Base-by-base conservation (phyloP, 345 rosid species). In the Kernera saxatilis region DNA sequence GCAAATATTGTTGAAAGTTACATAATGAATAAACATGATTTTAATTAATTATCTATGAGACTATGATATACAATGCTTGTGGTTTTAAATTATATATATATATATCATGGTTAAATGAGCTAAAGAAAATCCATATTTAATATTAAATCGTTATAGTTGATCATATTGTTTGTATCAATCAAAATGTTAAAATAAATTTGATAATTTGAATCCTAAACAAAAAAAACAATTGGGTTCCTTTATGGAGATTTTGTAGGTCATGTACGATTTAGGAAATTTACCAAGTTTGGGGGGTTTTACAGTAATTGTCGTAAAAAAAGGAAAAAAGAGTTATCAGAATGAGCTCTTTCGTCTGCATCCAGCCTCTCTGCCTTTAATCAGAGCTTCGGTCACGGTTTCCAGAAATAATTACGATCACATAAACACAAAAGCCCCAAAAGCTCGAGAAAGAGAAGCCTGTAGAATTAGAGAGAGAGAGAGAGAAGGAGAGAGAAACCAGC, bases 301-400 rank as follows among this genome's bases (percentile, higher is more conserved):
- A 6, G 54, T 51, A 71, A 62, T 33, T 43, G 13, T 61, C 12
- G 54, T 11, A 29, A 39, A 6, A 37, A 48, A 25, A 10, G 3
- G 29, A 21, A 62, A 71, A 44, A 43, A 64, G 70, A 64, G 71
- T 64, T 63, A 72, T 72, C 70, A 72, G 73, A 59, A 67, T 67
- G 69, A 57, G 68, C 53, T 58, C 67, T 67, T 50, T 67, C 56
- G 73, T 74, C 73, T 74, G 72, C 78, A 74, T 60, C 60, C 68
- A 49, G 46, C n/a, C n/a, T 19, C 57, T 67, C 54, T 53, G 66
- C 67, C 64, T 74, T 64, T 63, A 66, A 66, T 56, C 72, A 74
- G 77, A 74, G 73, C 72, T 66, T 74, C 73, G 53, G 73, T 74
- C 73, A 66, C 73, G 63, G 63, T 63, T 72, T 22, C 76, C 62